A percentile compares a stretch with the other conserved stretches of the same genome.
These are phyloP conservation scores for Hypomyces rosellus DNA, from an alignment of 2,329 filamentous ascomycete species.

Conservation along the genomic window DNA sequence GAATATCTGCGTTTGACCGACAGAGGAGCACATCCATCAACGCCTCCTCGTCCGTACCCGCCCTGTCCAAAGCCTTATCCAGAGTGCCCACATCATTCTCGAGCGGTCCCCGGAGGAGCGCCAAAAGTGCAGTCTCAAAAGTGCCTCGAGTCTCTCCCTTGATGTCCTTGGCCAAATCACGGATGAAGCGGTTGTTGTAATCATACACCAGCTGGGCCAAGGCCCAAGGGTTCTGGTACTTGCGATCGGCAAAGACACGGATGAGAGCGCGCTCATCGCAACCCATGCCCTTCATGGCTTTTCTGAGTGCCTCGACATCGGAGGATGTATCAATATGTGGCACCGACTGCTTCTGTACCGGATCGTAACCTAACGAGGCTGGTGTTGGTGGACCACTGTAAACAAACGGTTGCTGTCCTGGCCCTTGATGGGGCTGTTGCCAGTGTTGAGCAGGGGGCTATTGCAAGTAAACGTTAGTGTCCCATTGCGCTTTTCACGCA, in stretches of 20 bases:
- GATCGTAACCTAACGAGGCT: constrained; percentile 25
- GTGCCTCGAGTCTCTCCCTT: constrained; percentile 27
- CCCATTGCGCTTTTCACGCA: background rate
- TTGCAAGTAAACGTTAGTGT: background rate
- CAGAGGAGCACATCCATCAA: constrained; percentile 29
- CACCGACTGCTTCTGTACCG: constrained; percentile 18
- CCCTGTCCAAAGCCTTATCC: constrained; percentile 23
- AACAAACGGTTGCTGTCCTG: background rate
- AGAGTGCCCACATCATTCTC: constrained; percentile 26
- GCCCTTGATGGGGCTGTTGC: constrained; percentile 16
- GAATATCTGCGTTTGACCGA: constrained; percentile 30
- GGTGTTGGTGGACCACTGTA: constrained; percentile 17
- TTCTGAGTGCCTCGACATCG: constrained; percentile 25
- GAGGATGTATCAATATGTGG: constrained; percentile 23
- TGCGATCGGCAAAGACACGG: constrained; percentile 21
- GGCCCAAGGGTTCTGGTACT: constrained; percentile 27
- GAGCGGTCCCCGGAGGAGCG: constrained; percentile 25
- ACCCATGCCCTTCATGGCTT: constrained; percentile 31
- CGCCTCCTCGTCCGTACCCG: constrained; percentile 28
- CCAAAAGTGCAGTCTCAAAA: constrained; percentile 24
- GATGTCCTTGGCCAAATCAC: constrained; percentile 27
- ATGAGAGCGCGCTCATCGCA: constrained; percentile 28
- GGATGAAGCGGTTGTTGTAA: constrained; percentile 29
- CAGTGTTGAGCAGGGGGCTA: constrained; percentile 14
- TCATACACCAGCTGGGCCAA: constrained; percentile 26